phyloP scores from a whole-genome alignment of 1,284 basidiomycete species.

The Tetrapyrgos nigripes region DNA sequence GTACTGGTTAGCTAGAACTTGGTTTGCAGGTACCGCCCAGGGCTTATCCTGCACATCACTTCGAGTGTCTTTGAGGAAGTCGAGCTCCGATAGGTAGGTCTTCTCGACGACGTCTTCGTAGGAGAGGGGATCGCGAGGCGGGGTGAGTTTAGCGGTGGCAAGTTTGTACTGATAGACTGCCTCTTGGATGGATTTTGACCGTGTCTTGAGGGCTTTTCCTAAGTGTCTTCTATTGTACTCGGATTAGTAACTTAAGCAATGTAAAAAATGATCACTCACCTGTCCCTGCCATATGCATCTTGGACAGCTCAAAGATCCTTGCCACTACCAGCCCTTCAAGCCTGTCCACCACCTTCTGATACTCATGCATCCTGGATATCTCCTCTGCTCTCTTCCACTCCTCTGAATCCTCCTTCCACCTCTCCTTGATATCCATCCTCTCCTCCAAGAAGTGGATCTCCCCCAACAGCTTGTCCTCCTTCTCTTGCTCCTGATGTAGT shows the following conservation, averaged over 20 bases:
- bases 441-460: slow-evolving; percentile 29
- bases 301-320: slow-evolving; percentile 3
- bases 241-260: too few relatives aligned
- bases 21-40: slow-evolving; percentile 25
- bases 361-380: slow-evolving; percentile 15
- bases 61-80: slow-evolving; percentile 26
- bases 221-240: slow-evolving; percentile 21
- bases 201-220: slow-evolving; percentile 14
- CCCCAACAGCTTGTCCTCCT: slow-evolving; percentile 13
- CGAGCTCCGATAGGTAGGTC: slow-evolving; percentile 30
- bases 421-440: slow-evolving; percentile 11
- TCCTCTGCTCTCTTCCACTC: slow-evolving; percentile 25
- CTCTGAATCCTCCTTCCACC: slow-evolving; percentile 22
- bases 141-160: background rate
- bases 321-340: slow-evolving; percentile 18
- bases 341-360: slow-evolving; percentile 19
- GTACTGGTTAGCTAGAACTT: slow-evolving; percentile 18
- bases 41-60: slow-evolving; percentile 22
- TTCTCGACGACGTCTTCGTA: slow-evolving; percentile 27
- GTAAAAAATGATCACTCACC: slow-evolving; percentile 13
- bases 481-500: slow-evolving; percentile 26
- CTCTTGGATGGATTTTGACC: slow-evolving; percentile 14
- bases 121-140: slow-evolving; percentile 7
- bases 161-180: slow-evolving; percentile 20
- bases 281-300: slow-evolving; percentile 3